Conservation (phyloP, 352 stramenopile genomes). For the Phytophthora fragariae region DNA sequence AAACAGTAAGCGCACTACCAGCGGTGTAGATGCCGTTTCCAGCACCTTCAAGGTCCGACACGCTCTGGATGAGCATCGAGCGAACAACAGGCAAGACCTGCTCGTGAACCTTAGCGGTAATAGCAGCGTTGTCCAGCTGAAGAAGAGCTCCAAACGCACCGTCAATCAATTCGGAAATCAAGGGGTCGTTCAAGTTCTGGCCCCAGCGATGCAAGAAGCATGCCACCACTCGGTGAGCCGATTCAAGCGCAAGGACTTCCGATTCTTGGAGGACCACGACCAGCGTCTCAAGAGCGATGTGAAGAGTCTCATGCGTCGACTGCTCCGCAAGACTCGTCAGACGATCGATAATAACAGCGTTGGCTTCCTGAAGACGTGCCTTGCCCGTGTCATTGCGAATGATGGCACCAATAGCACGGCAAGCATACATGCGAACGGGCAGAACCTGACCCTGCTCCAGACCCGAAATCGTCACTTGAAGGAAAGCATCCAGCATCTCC, state of each 20-base stretch:
- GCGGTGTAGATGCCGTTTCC: slow-evolving; percentile 73
- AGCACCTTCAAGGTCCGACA: slow-evolving; percentile 49
- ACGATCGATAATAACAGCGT: slow-evolving; percentile 60
- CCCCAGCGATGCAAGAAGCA: slow-evolving; percentile 78
- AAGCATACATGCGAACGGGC: slow-evolving; percentile 82
- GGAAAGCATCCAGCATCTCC: slow-evolving; percentile 76
- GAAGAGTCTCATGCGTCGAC: slow-evolving; percentile 74
- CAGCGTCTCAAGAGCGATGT: slow-evolving; percentile 81
- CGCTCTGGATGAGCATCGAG: slow-evolving; percentile 66
- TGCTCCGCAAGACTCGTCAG: slow-evolving; percentile 65
- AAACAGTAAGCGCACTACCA: slow-evolving; percentile 67
- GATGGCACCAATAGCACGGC: slow-evolving; percentile 76
- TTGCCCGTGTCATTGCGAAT: slow-evolving; percentile 69
- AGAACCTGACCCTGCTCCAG: slow-evolving; percentile 77
- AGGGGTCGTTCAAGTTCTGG: slow-evolving; percentile 75
- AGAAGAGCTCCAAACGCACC: slow-evolving; percentile 72
- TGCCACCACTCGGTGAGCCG: slow-evolving; percentile 52
- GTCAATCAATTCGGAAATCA: slow-evolving; percentile 80
- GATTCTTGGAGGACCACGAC: slow-evolving; percentile 78
- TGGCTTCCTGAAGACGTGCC: slow-evolving; percentile 59
- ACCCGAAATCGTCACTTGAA: slow-evolving; percentile 78
- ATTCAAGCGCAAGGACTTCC: slow-evolving; percentile 42
- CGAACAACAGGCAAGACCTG: slow-evolving; percentile 70
- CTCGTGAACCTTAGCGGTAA: slow-evolving; percentile 66
- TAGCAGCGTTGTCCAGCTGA: slow-evolving; percentile 65